Base-by-base conservation (phyloP, 164 flowering plant species). In the Dillenia suffruticosa region DNA sequence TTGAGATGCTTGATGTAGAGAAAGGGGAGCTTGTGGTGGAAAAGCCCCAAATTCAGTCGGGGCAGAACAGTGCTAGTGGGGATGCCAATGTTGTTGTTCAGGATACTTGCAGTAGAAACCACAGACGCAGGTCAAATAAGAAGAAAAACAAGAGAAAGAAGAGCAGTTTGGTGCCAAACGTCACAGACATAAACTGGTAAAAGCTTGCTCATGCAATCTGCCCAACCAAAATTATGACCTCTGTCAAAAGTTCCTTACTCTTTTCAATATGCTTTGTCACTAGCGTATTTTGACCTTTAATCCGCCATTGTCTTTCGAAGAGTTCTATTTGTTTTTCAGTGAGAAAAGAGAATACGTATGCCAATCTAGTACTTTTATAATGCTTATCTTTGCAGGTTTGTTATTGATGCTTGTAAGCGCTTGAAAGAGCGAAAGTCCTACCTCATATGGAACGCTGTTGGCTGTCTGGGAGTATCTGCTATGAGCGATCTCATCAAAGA, bases 361-460 rank as follows among this genome's bases (percentile, higher is more conserved):
- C 40, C 12, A 24, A 5, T 15, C 17, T 15, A n/a, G 47, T 51
- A 1, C 13, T 7, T 45, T 48, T 64, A 2, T 51, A 40, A 5
- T 47, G 68, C 48, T 49, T 45, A 43, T 17, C 17, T 67, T 67
- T 76, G 61, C 76, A 89, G 99, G 82, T 87, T 89, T 82, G 96
- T 91, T 48, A 6, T 81, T 22, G 86, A 86, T 61, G 77, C 87
- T 9, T 89, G 96, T 72, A 82, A 75, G 67, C 81, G 74, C 26
- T 74, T 91, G 72, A 87, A 76, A 66, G 99, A 94, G 74, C 81
- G 66, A 76, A 94, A 94, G 65, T 74, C 87, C 9, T 89, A 91
- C 76, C 74, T 94, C 70, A 76, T 94, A 13, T 86, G 85, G 70
- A 77, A 84, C 61, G 96, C 96, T 70, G 90, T 88, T 16, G 95